These are phyloP conservation scores for Russula compacta DNA, from an alignment of 768 basidiomycete species.

Conservation along the genomic window DNA sequence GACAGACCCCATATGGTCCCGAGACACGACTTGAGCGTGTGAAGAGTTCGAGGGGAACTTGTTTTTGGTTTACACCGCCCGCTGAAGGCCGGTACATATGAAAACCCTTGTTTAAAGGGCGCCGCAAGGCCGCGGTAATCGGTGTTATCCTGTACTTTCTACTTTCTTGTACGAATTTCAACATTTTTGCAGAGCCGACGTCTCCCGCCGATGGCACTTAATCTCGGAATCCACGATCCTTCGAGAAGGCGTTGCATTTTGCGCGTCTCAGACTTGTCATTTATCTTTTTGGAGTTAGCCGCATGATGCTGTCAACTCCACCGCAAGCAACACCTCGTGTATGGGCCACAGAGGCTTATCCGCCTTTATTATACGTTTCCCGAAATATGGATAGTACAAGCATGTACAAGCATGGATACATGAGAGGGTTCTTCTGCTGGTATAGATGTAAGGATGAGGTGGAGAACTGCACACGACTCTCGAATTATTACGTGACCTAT, in stretches of 20 bases:
- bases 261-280: slow-evolving; percentile 13
- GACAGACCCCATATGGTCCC: slow-evolving; percentile 8
- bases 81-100: slow-evolving; percentile 12
- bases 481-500: slow-evolving; percentile 15
- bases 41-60: slow-evolving; percentile 11
- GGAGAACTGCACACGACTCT: slow-evolving; percentile 7
- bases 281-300: slow-evolving; percentile 20
- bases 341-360: slow-evolving; percentile 9
- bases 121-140: slow-evolving; percentile 17
- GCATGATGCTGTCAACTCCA: slow-evolving; percentile 17
- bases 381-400: slow-evolving; percentile 11
- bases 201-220: slow-evolving; percentile 13
- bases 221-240: slow-evolving; percentile 15
- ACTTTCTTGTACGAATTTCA: slow-evolving; percentile 13
- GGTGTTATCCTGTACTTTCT: not conserved
- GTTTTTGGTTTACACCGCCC: slow-evolving; percentile 16
- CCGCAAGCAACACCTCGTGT: slow-evolving; percentile 5
- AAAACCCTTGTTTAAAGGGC: slow-evolving; percentile 4
- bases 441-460: slow-evolving; percentile 5
- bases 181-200: slow-evolving; percentile 10
- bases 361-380: slow-evolving; percentile 8
- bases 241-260: slow-evolving; percentile 11
- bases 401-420: slow-evolving; percentile 15
- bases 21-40: slow-evolving; percentile 15
- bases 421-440: slow-evolving; percentile 2